These are phyloP conservation scores for Diaporthe sp. DNA, from an alignment of 2,329 filamentous ascomycete genomes.

Conservation along the genomic window DNA sequence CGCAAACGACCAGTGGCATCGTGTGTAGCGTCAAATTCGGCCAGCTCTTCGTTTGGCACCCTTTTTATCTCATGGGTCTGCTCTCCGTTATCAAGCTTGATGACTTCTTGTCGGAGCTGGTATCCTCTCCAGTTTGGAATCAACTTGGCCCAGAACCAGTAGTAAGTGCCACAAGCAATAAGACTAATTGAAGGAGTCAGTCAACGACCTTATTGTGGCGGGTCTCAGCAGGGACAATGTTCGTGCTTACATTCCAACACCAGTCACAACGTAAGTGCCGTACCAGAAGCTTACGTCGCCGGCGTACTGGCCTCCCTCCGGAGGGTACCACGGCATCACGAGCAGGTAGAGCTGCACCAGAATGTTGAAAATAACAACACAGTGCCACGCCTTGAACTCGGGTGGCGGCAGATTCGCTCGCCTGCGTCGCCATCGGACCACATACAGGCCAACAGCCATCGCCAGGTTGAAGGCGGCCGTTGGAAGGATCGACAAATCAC, in stretches of 20 bases:
- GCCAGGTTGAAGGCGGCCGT: slow-evolving; percentile 67
- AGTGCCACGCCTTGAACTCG: slow-evolving; percentile 71
- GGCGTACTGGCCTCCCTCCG: slow-evolving; percentile 66
- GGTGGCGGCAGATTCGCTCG: slow-evolving; percentile 60
- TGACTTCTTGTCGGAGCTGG: slow-evolving; percentile 25
- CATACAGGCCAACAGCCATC: slow-evolving; percentile 68
- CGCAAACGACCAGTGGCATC: slow-evolving; percentile 43
- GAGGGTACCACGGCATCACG: slow-evolving; percentile 80
- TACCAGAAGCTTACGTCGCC: slow-evolving; percentile 82
- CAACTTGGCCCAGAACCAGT: slow-evolving; percentile 52
- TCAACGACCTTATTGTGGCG: neutral
- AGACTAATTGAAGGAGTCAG: slow-evolving; percentile 42
- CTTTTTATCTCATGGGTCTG: slow-evolving; percentile 62
- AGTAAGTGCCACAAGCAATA: slow-evolving; percentile 60
- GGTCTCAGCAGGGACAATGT: neutral
- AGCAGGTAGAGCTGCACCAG: slow-evolving; percentile 72
- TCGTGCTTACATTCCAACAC: slow-evolving; percentile 70
- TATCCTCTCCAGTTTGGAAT: slow-evolving; percentile 30
- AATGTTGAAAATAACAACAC: slow-evolving; percentile 70
- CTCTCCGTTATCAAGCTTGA: slow-evolving; percentile 54
- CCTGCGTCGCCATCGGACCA: slow-evolving; percentile 67
- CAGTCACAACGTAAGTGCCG: slow-evolving; percentile 75
- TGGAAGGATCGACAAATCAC: slow-evolving; percentile 71
- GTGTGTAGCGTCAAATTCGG: slow-evolving; percentile 57
- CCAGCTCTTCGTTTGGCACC: slow-evolving; percentile 57